A percentile compares a stretch with the other conserved stretches of the same genome.
These are phyloP conservation scores for Diaporthe sp. DNA, from an alignment of 2,329 filamentous ascomycete species.

Conservation along the genomic window DNA sequence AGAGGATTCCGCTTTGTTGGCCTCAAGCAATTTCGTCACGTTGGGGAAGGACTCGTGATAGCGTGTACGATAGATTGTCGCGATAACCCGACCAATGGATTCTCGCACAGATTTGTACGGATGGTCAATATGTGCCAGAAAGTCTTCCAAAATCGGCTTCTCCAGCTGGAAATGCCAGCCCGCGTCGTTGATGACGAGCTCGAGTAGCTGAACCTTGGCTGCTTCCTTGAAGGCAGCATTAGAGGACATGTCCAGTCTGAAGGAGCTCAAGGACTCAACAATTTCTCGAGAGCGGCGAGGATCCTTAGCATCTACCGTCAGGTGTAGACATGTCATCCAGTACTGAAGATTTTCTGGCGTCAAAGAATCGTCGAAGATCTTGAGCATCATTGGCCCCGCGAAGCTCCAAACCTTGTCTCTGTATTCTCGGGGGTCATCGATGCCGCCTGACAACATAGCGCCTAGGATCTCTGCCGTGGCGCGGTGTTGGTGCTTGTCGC, in stretches of 20 bases:
- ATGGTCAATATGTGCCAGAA: slow-evolving; percentile 92
- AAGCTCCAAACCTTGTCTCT: slow-evolving; percentile 88
- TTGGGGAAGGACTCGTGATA: slow-evolving; percentile 95
- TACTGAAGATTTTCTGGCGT: slow-evolving; percentile 96
- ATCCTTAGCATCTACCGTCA: slow-evolving; percentile 90
- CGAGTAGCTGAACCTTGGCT: slow-evolving; percentile 91
- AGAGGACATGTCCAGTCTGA: slow-evolving; percentile 92
- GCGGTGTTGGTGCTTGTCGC: slow-evolving; percentile 97
- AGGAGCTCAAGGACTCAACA: slow-evolving; percentile 84
- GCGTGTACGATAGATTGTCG: slow-evolving; percentile 88
- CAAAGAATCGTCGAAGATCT: slow-evolving; percentile 89
- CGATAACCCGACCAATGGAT: slow-evolving; percentile 90
- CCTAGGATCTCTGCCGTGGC: slow-evolving; percentile 95
- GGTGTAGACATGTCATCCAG: slow-evolving; percentile 94
- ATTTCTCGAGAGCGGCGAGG: slow-evolving; percentile 89
- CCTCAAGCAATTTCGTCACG: slow-evolving; percentile 79
- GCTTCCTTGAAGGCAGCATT: slow-evolving; percentile 99
- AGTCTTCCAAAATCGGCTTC: slow-evolving; percentile 89
- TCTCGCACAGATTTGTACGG: slow-evolving; percentile 98
- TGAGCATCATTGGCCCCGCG: slow-evolving; percentile 87
- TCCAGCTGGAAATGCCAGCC: slow-evolving; percentile 98
- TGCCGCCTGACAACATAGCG: slow-evolving; percentile 83
- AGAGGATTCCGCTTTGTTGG: slow-evolving; percentile 84
- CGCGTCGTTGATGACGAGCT: slow-evolving; percentile 87
- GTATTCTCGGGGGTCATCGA: slow-evolving; percentile 81